Evolutionary conservation across 2,329 filamentous ascomycete species (phyloP).

Genomic region (Capronia americana): DNA sequence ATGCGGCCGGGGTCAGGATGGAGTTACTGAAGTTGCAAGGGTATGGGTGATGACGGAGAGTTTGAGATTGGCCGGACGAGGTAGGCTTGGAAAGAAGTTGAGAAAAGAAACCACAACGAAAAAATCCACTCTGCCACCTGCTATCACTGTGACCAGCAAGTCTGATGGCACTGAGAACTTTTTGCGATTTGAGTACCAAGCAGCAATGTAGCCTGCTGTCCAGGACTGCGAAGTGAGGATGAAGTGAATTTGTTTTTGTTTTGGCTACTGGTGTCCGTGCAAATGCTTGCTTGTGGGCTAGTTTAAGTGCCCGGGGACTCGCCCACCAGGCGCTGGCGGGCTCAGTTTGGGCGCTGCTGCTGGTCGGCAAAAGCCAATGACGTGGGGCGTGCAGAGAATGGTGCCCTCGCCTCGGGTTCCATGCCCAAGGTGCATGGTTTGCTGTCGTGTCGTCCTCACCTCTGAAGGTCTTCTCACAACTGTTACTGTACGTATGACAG

Average conservation of each 20-base stretch:
- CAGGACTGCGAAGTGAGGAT: not conserved
- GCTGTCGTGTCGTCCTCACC: not conserved
- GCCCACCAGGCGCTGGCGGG: not conserved
- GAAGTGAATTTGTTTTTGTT: slow-evolving; percentile 12
- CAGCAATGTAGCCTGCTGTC: not conserved
- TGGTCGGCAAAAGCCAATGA: slow-evolving; percentile 12
- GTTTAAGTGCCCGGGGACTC: not conserved
- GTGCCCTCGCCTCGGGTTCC: not conserved
- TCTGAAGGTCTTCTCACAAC: not conserved
- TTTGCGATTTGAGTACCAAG: slow-evolving; percentile 1
- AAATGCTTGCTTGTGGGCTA: not conserved
- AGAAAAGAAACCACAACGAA: slow-evolving; percentile 12
- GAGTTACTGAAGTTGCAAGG: slow-evolving; percentile 26
- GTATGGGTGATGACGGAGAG: slow-evolving; percentile 11
- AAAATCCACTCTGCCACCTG: not conserved
- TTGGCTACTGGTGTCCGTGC: slow-evolving; percentile 2
- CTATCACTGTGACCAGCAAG: not conserved
- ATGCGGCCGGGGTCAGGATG: slow-evolving; percentile 28
- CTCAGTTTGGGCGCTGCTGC: not conserved
- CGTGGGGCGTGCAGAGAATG: not conserved
- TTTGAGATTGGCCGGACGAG: slow-evolving; percentile 21
- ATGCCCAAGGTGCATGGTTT: not conserved
- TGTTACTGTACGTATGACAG: slow-evolving; percentile 8
- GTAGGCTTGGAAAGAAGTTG: slow-evolving; percentile 6
- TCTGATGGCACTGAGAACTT: slow-evolving; percentile 8